A percentile compares a stretch with the other conserved stretches of the same genome.
phyloP scores from a whole-genome alignment of 352 stramenopile species.

The Globisporangium yorkense region DNA sequence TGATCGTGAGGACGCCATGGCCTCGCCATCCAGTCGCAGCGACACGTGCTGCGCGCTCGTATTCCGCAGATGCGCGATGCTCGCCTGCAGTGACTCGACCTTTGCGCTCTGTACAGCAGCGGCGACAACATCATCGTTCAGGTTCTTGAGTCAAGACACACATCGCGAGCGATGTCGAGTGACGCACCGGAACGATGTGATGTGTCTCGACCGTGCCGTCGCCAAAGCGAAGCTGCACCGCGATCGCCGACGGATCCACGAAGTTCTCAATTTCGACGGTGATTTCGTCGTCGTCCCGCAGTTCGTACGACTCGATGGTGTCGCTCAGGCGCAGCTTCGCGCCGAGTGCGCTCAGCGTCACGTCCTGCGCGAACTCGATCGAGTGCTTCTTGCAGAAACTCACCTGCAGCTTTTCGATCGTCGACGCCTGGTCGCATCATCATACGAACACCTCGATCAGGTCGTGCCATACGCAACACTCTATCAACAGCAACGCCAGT shows the following conservation, averaged over 20 bases:
- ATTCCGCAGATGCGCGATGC: constrained; percentile 20
- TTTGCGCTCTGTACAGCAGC: constrained; percentile 26
- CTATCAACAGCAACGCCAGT: background rate
- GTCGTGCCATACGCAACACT: no score
- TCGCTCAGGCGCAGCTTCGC: constrained; percentile 34
- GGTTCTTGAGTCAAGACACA: no score
- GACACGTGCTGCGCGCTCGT: constrained; percentile 21
- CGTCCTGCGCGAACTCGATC: constrained; percentile 38
- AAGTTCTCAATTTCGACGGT: constrained; percentile 37
- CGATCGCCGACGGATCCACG: constrained; percentile 27
- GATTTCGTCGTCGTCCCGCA: constrained; percentile 63
- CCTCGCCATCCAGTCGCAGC: constrained; percentile 48
- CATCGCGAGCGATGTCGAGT: background rate
- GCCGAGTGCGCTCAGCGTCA: constrained; percentile 44
- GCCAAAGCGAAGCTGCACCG: constrained; percentile 37
- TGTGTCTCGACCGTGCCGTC: constrained; percentile 28
- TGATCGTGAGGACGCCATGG: constrained; percentile 30
- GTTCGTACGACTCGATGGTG: constrained; percentile 38
- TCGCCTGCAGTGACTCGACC: constrained; percentile 34
- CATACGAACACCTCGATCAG: background rate
- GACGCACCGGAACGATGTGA: constrained; percentile 30
- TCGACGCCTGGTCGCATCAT: constrained; percentile 23
- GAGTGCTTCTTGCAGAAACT: constrained; percentile 61
- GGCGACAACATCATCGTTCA: background rate
- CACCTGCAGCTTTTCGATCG: constrained; percentile 50